Evolutionary conservation across 768 basidiomycete genomes (phyloP).

Genomic region (Vararia minispora): DNA sequence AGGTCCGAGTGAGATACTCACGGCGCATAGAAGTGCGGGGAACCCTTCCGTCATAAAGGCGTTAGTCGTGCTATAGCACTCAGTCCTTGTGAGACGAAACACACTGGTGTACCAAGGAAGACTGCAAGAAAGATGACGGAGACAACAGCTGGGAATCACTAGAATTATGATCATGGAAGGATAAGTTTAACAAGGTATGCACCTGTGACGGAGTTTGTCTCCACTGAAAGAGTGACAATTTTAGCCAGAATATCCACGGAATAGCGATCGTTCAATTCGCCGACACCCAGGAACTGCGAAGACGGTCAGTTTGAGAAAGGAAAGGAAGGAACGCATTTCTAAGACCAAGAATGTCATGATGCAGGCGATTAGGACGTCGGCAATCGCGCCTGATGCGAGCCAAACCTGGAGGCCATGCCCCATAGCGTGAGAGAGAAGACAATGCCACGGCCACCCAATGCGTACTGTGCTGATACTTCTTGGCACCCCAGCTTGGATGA

Average conservation of each 20-base stretch:
- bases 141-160: neutral
- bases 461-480: too few relatives aligned
- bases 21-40: too few relatives aligned
- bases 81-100: neutral
- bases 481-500: too few relatives aligned
- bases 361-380: slow-evolving; percentile 6
- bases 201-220: neutral
- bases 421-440: too few relatives aligned
- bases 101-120: neutral
- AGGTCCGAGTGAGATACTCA: too few relatives aligned
- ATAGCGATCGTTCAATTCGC: too few relatives aligned
- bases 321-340: neutral
- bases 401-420: too few relatives aligned
- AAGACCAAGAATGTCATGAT: slow-evolving; percentile 5
- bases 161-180: neutral
- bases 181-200: neutral
- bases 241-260: neutral
- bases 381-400: slow-evolving; percentile 1
- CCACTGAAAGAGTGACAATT: neutral
- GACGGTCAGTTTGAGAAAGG: neutral
- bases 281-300: neutral
- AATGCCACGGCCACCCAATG: too few relatives aligned
- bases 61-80: neutral
- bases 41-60: neutral
- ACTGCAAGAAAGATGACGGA: neutral